These are phyloP conservation scores for Yarrowia sp. DNA, from an alignment of 805 yeast genomes.

Conservation along the genomic window DNA sequence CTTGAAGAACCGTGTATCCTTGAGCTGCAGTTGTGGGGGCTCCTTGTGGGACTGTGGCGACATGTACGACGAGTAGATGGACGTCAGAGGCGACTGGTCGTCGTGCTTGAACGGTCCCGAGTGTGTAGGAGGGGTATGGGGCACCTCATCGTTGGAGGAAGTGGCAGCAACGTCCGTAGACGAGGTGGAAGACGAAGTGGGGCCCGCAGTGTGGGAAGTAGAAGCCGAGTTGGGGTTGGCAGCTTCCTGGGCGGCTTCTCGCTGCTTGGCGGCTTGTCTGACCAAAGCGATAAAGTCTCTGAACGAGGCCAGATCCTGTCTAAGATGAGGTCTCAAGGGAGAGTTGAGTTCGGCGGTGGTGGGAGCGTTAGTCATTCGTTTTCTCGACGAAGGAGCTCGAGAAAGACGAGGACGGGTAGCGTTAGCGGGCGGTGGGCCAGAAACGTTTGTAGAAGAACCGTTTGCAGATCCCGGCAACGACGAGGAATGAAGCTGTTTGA, in stretches of 20 bases:
- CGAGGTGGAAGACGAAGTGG: slow-evolving; percentile 29
- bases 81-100: slow-evolving; percentile 34
- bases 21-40: slow-evolving; percentile 48
- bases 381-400: slow-evolving; percentile 11
- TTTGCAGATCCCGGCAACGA: background rate
- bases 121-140: slow-evolving; percentile 34
- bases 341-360: background rate
- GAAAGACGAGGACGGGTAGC: slow-evolving; percentile 31
- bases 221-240: slow-evolving; percentile 2
- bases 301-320: slow-evolving; percentile 37
- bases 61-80: slow-evolving; percentile 37
- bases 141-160: slow-evolving; percentile 8
- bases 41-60: slow-evolving; percentile 29
- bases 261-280: slow-evolving; percentile 20
- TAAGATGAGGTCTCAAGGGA: slow-evolving; percentile 37
- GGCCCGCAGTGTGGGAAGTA: slow-evolving; percentile 5
- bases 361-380: slow-evolving; percentile 4
- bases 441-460: slow-evolving; percentile 19
- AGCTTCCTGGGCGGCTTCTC: slow-evolving; percentile 1
- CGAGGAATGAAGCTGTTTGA: background rate
- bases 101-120: slow-evolving; percentile 35
- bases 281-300: slow-evolving; percentile 38
- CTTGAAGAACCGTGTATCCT: slow-evolving; percentile 65
- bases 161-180: slow-evolving; percentile 9
- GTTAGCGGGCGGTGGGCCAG: background rate